Evolutionary conservation across 2,329 filamentous ascomycete species (phyloP).

Genomic region (Ophiostoma ips): DNA sequence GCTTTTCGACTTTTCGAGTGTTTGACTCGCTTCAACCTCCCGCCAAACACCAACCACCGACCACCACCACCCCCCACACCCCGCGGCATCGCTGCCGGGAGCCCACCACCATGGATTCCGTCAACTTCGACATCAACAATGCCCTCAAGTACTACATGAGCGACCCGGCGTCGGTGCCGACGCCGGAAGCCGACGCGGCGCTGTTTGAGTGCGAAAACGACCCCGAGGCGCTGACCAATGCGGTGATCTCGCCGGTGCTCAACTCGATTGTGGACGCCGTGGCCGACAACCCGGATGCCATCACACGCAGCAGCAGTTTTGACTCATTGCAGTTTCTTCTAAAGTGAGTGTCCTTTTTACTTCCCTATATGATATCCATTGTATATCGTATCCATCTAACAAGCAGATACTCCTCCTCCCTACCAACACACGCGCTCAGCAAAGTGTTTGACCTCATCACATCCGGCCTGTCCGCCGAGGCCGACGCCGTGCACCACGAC

Average conservation of each 20-base stretch:
- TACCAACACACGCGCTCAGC: slow-evolving; percentile 72
- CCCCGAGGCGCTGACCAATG: slow-evolving; percentile 65
- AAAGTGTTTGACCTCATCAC: slow-evolving; percentile 87
- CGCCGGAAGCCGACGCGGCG: slow-evolving; percentile 69
- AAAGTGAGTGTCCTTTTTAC: slow-evolving; percentile 56
- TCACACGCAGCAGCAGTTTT: slow-evolving; percentile 64
- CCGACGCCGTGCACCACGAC: slow-evolving; percentile 72
- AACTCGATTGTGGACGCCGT: slow-evolving; percentile 89
- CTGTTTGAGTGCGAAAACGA: slow-evolving; percentile 89
- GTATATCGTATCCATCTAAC: slow-evolving; percentile 6
- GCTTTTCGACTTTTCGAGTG: background rate
- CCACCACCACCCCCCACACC: slow-evolving; percentile 8
- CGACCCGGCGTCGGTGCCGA: slow-evolving; percentile 70
- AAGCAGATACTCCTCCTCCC: slow-evolving; percentile 60
- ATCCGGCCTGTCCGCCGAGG: slow-evolving; percentile 72
- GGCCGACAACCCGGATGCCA: slow-evolving; percentile 79
- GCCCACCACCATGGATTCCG: slow-evolving; percentile 49
- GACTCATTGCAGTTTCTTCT: slow-evolving; percentile 91
- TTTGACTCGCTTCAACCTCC: too few species aligned
- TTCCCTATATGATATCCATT: slow-evolving; percentile 3
- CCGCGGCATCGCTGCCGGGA: too few species aligned
- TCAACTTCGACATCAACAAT: slow-evolving; percentile 91
- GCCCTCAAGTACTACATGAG: slow-evolving; percentile 94
- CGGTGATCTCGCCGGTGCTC: slow-evolving; percentile 69
- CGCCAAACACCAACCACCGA: too few species aligned